Evolutionary conservation across 2,329 filamentous ascomycete genomes (phyloP), one percentile per base, ranked within the genome.

Genomic region (Pseudonectria buxi): DNA sequence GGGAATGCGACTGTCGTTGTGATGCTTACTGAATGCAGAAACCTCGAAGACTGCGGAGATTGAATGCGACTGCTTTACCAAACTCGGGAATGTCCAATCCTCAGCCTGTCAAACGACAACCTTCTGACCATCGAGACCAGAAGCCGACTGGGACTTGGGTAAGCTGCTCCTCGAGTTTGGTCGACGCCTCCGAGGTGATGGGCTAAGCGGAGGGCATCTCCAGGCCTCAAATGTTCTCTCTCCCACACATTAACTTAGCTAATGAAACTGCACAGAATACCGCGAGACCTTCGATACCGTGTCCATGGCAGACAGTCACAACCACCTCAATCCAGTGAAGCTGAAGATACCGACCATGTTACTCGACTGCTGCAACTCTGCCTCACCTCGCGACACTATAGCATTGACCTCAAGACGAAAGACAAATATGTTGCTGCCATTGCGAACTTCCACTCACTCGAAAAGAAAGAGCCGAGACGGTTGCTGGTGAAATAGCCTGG

Each of bases 301-400:
- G 65, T 0, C 62, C 62, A 40, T 68, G 64, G 6, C 52, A 54
- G 0, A 57, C 49, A 6, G 67, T 45, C 3, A 67, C 52, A 2
- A 67, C 61, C 3, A 61, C 55, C 24, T 63, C 59, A 22, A 67
- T 0, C 64, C 64, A 0, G 63, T 67, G 38, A 64, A 68, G 46
- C 60, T 68, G 4, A 67, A 50, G 22, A 62, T 61, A 2, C 65
- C 65, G 5, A 63, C 51, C 1, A 63, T 59, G 38, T 64, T 57
- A 18, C 68, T 68, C n/a, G 59, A 64, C 0, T 64, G 63, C 31
- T 67, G 64, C 6, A 62, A 44, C 0, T 61, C 62, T 3, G 56
- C 64, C 24, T 58, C 55, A 2, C 61, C 62, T 3, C 64, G n/a
- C n/a, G n/a, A n/a, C n/a, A n/a, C n/a, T n/a, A n/a, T n/a, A n/a